Evolutionary conservation across 805 yeast genomes (phyloP), one percentile per base, ranked within the genome.

Genomic region (Hanseniaspora lindneri): DNA sequence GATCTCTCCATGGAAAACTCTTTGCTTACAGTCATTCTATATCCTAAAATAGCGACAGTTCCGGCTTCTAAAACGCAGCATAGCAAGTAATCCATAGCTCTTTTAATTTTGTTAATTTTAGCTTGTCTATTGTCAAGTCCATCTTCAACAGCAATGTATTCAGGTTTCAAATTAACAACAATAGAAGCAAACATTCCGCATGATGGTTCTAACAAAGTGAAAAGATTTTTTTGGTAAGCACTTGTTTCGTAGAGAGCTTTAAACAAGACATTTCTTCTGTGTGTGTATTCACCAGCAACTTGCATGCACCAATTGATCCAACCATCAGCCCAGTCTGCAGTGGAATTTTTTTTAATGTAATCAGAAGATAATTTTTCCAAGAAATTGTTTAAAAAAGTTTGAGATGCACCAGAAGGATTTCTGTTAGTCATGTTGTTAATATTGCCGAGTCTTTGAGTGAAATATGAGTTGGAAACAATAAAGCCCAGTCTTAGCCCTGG

Each of bases 401-500:
- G 83, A 0, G 82, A 69, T 10, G 71, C 58, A 20, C 84, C 84
- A 44, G 76, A 70, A 3, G 83, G 72, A 10, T 74, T 67, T 54
- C 81, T 66, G 13, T 77, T 71, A 19, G 73, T 66, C n/a, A 75
- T 54, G n/a, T 64, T 63, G 4, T 75, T 56, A 54, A 66, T 69
- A 21, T 65, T 64, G 2, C 54, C 51, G 19, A 77, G 62, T 30
- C 69, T 69, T 2, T 67, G 60, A 43, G 74, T 62, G 25, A 77
- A 55, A 35, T 66, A 63, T 50, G 70, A 60, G 58, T 77, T 75
- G 8, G 71, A 80, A 28, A 72, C 73, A 29, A 79, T 63, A 58
- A 74, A 79, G 3, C 83, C 80, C 30, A 77, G 58, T 62, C 86
- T 70, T 53, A 77, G 58, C 32, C 86, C 86, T 1, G 86, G 86